Evolutionary conservation across 2,329 filamentous ascomycete genomes (phyloP), one percentile per base, ranked within the genome.

Genomic region (Tolypocladium sp.): DNA sequence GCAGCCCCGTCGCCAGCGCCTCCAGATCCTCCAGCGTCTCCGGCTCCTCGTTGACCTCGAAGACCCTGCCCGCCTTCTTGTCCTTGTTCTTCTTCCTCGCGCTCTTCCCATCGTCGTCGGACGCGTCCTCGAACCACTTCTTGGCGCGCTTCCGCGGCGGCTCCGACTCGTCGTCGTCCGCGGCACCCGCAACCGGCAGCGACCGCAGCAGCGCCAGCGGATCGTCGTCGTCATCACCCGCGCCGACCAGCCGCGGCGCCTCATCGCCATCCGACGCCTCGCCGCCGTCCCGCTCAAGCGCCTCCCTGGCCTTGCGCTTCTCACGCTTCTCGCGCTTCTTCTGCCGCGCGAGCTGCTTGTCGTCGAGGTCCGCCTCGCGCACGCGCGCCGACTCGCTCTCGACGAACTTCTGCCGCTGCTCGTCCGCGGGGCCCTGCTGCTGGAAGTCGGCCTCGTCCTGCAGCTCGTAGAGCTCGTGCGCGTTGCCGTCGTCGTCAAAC

Each of bases 401-500:
- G 71, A 97, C 77, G 77, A 96, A 99, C 64, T 82, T 83, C 66
- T 82, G 79, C 54, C 91, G 82, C 73, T 95, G 91, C 55, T 83
- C 83, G 64, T 92, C 89, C 3, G 90, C 89, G 30, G 87, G 79
- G 41, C 93, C 94, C 58, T 86, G 83, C 44, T 83, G 81, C 63
- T 79, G 80, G 81, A 97, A 99, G 64, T 87, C 85, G 0, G 87
- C 86, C 74, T 97, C 91, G 72, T 90, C 85, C 70, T 93, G 88
- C 65, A 99, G 85, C 71, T 96, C 90, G 76, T 97, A 97, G 17
- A 95, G 73, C 63, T 90, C 84, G 72, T 94, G 92, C 3, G 92
- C 81, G 62, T 89, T 87, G 65, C 92, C 93, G 38, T 97, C 91
- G 55, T 96, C 92, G 74, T 97, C 93, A 71, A 93, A 99, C 6